These are phyloP conservation scores for Beauveria asiatica DNA, from an alignment of 2,329 filamentous ascomycete species.

Conservation along the genomic window DNA sequence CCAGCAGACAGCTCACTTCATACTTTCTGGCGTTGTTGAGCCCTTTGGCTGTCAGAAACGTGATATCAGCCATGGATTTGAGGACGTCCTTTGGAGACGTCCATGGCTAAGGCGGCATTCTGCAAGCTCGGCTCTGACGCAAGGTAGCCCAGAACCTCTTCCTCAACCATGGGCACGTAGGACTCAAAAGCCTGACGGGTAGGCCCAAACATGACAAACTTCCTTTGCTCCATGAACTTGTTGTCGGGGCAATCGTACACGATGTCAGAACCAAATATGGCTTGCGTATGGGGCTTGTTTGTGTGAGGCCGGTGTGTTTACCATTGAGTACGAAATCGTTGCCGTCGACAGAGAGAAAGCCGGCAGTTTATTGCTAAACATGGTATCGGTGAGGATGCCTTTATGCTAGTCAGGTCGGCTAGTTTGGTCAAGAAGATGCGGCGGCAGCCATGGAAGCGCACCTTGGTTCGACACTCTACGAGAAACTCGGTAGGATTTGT, in stretches of 20 bases:
- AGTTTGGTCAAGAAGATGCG: neutral
- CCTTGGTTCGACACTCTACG: conserved; percentile 55
- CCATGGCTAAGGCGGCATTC: conserved; percentile 49
- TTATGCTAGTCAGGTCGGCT: conserved; percentile 31
- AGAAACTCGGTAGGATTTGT: conserved; percentile 65
- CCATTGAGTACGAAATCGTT: conserved; percentile 51
- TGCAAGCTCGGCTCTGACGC: conserved; percentile 47
- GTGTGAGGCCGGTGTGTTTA: conserved; percentile 43
- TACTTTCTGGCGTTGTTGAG: conserved; percentile 69
- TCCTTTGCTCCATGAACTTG: conserved; percentile 86
- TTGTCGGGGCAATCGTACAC: conserved; percentile 79
- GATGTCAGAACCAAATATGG: conserved; percentile 66
- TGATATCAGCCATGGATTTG: conserved; percentile 64
- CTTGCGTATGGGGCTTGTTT: conserved; percentile 41
- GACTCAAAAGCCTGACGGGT: conserved; percentile 53
- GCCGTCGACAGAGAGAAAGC: conserved; percentile 40
- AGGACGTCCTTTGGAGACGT: conserved; percentile 55
- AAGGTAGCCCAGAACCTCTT: conserved; percentile 60
- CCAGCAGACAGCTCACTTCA: conserved; percentile 61
- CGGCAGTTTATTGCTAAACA: conserved; percentile 43
- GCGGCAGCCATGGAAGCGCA: conserved; percentile 23
- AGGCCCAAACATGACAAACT: conserved; percentile 66
- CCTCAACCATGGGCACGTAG: conserved; percentile 64
- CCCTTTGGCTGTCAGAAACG: conserved; percentile 73
- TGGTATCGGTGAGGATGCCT: conserved; percentile 45